Percentiles rank a stretch among this genome's conserved stretches.
These are phyloP conservation scores for Colletotrichum paranaense DNA, from an alignment of 2,329 filamentous ascomycete species.

Conservation along the genomic window DNA sequence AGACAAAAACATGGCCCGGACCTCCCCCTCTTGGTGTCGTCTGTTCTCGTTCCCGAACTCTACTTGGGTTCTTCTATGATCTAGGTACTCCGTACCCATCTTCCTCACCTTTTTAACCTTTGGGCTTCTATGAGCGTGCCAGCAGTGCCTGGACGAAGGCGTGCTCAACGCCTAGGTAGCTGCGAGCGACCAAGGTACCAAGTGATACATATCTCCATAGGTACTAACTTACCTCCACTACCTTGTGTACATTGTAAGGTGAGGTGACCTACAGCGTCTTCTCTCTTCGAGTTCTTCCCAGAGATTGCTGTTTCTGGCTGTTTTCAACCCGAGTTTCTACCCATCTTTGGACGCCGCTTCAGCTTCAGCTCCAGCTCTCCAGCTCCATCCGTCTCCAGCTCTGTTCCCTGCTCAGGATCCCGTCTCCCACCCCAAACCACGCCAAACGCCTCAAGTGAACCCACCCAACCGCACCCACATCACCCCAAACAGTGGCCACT, in stretches of 20 bases:
- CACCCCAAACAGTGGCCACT: conserved; percentile 11
- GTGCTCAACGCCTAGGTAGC: neutral
- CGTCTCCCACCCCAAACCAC: conserved; percentile 9
- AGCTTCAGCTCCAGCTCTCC: conserved; percentile 27
- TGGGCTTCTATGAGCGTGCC: neutral
- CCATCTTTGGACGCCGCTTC: conserved; percentile 5
- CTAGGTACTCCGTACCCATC: neutral
- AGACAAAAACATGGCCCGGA: neutral
- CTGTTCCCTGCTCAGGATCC: conserved; percentile 23
- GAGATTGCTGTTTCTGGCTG: conserved; percentile 8
- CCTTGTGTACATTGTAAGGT: neutral
- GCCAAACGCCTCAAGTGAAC: conserved; percentile 7
- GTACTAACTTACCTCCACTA: neutral
- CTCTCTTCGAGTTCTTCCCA: neutral
- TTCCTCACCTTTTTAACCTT: neutral
- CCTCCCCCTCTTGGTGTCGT: neutral
- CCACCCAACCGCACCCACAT: conserved; percentile 7
- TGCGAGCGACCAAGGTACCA: neutral
- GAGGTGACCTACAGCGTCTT: neutral
- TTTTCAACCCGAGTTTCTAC: conserved; percentile 4
- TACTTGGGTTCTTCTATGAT: neutral
- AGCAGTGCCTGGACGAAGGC: neutral
- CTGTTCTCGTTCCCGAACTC: neutral
- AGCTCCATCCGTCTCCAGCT: conserved; percentile 1
- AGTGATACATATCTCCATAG: neutral